A percentile compares a stretch with the other conserved stretches of the same genome.
These are phyloP conservation scores for Ascomycota sp. DNA, from an alignment of 2,329 filamentous ascomycete species.

Conservation along the genomic window DNA sequence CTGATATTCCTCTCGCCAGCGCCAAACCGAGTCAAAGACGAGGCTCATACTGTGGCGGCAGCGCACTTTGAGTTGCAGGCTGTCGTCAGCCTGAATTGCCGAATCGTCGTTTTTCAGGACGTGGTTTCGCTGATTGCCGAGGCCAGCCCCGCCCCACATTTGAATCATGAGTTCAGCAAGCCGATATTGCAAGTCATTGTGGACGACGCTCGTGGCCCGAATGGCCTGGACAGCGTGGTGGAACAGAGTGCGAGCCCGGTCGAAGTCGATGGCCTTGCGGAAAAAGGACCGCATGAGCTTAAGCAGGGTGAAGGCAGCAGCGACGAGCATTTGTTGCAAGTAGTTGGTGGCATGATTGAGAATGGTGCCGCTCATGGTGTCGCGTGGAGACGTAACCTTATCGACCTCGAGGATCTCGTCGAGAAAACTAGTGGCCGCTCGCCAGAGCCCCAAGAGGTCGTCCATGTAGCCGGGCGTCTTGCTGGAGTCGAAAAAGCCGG, in stretches of 20 bases:
- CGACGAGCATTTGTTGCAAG: conserved; percentile 69
- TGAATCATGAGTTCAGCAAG: conserved; percentile 70
- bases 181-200: conserved; percentile 60
- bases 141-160: conserved; percentile 53
- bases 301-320: conserved; percentile 52
- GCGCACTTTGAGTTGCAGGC: conserved; percentile 57
- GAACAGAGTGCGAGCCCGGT: conserved; percentile 45
- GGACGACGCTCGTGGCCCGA: conserved; percentile 47
- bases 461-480: conserved; percentile 48
- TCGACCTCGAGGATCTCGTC: conserved; percentile 37
- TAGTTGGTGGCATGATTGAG: conserved; percentile 51
- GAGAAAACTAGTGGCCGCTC: conserved; percentile 46
- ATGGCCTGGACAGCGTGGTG: conserved; percentile 48
- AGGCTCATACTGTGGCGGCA: conserved; percentile 70
- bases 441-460: conserved; percentile 55
- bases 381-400: conserved; percentile 22
- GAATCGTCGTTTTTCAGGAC: conserved; percentile 25
- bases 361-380: conserved; percentile 26
- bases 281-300: conserved; percentile 64
- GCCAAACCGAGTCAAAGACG: conserved; percentile 67
- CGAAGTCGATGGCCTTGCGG: conserved; percentile 45
- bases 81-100: conserved; percentile 38
- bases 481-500: conserved; percentile 62
- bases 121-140: conserved; percentile 24
- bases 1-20: conserved; percentile 63